Base-by-base conservation (phyloP, 2,329 filamentous ascomycete species). In the Alternaria sp. region DNA sequence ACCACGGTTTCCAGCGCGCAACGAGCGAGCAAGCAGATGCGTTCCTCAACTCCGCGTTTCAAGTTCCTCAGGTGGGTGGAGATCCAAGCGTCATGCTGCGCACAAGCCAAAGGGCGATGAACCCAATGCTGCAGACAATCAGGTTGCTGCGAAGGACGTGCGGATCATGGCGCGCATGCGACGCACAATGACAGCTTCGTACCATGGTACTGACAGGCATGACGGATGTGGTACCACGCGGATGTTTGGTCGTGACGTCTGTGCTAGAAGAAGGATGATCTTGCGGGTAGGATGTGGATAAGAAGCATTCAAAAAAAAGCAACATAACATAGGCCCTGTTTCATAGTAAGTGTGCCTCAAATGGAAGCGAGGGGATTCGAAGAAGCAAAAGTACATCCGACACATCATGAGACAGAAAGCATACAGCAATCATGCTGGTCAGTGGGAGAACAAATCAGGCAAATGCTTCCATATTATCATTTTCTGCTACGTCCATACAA, bases 401-500 rank as follows among this genome's bases (percentile, higher is more conserved):
- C 16, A 38, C 30, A 26, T 38, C 12, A 49, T 38, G 46, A 38
- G 46, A 34, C 20, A 7, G 8, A 4, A 49, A 12, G n/a, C 20
- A 38, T n/a, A 24, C 14, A 5, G 8, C 14, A 9, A 36, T 9
- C 22, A 24, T 7, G 1, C 20, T 7, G 11, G 20, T 36, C 20
- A 36, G 18, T 49, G 22, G 46, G 14, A 49, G 12, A 8, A 26
- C 22, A 22, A 24, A 24, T 49, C 5, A 24, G 42, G 20, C 32
- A 44, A 44, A 30, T 24, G 28, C 32, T 59, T 55, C 52, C 51
- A 39, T 56, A 51, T 56, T 59, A 48, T 59, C 62, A 62, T 51
- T 61, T 69, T 57, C 42, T 68, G 57, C 61, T 63, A 59, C 60
- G 57, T 66, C 67, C 67, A 61, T 67, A 68, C 68, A 69, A 68